phyloP scores from a whole-genome alignment of 768 basidiomycete genomes.

The Omphalotus guepiniiformis region DNA sequence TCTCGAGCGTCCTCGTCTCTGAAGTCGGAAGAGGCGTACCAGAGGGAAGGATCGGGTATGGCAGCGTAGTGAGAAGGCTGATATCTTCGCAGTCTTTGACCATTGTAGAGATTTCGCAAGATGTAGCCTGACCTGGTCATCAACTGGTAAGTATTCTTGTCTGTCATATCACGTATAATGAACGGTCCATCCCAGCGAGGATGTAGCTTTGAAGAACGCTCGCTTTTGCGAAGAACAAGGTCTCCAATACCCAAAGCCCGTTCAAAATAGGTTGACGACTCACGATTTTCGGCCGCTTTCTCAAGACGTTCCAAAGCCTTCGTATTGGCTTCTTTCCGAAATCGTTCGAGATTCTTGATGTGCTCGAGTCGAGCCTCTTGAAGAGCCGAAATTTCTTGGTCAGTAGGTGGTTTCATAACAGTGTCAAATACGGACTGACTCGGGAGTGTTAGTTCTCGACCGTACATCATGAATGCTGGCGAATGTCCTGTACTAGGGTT shows the following conservation, averaged over 20 bases:
- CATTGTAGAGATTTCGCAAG: slow-evolving; percentile 11
- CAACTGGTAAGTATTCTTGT: slow-evolving; percentile 20
- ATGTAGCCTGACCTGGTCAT: slow-evolving; percentile 14
- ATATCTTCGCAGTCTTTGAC: slow-evolving; percentile 1
- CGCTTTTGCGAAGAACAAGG: slow-evolving; percentile 13
- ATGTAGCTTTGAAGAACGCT: slow-evolving; percentile 16
- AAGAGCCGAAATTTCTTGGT: slow-evolving; percentile 14
- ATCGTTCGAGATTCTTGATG: slow-evolving; percentile 14
- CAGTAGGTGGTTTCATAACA: slow-evolving; percentile 14
- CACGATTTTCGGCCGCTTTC: slow-evolving; percentile 11
- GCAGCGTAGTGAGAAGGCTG: no score
- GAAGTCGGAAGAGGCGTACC: no score
- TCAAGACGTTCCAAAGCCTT: slow-evolving; percentile 14
- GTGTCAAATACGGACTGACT: slow-evolving; percentile 12
- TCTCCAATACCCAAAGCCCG: slow-evolving; percentile 16
- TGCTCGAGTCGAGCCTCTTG: slow-evolving; percentile 14
- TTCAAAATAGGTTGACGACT: slow-evolving; percentile 13
- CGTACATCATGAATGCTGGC: slow-evolving; percentile 14
- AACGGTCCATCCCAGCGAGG: slow-evolving; percentile 20
- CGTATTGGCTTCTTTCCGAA: slow-evolving; percentile 14
- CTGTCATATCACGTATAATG: slow-evolving; percentile 8
- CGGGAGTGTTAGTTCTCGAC: slow-evolving; percentile 14
- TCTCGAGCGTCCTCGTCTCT: no score
- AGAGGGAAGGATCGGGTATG: no score
- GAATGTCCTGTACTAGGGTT: slow-evolving; percentile 11